A percentile compares a stretch with the other conserved stretches of the same genome.
Evolutionary conservation across 805 yeast genomes (phyloP).

Genomic region (Ogataea trehaloabstinens): DNA sequence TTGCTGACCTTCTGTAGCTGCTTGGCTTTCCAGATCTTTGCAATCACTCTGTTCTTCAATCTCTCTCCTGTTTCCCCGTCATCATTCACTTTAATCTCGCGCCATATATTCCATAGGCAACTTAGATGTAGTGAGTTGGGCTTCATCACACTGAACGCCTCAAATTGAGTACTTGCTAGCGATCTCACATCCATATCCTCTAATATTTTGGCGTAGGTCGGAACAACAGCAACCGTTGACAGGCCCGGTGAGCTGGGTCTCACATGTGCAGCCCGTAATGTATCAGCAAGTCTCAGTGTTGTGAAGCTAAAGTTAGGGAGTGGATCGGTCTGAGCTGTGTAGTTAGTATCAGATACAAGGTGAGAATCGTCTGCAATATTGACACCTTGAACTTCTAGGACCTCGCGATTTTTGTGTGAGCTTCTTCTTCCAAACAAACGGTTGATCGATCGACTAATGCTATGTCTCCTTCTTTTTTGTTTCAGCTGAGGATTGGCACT

Average conservation of each 20-base stretch:
- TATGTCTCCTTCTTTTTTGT: slow-evolving; percentile 1
- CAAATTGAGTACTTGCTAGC: slow-evolving; percentile 20
- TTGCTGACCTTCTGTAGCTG: slow-evolving; percentile 12
- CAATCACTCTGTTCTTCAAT: slow-evolving; percentile 15
- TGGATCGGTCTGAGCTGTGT: slow-evolving; percentile 11
- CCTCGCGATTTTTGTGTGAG: neutral
- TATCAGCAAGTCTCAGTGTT: slow-evolving; percentile 15
- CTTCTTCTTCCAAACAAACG: slow-evolving; percentile 4
- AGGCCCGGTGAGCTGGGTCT: slow-evolving; percentile 19
- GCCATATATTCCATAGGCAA: slow-evolving; percentile 23
- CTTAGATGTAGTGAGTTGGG: slow-evolving; percentile 11
- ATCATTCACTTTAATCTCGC: slow-evolving; percentile 9
- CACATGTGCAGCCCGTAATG: slow-evolving; percentile 5
- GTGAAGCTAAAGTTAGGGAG: slow-evolving; percentile 19
- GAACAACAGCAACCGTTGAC: slow-evolving; percentile 12
- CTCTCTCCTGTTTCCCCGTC: slow-evolving; percentile 4
- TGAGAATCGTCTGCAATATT: neutral
- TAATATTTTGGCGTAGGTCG: slow-evolving; percentile 13
- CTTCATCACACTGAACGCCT: slow-evolving; percentile 14
- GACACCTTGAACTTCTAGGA: neutral
- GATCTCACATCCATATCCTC: slow-evolving; percentile 9
- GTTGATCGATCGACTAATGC: slow-evolving; percentile 1
- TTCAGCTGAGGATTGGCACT: neutral
- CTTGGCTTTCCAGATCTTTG: slow-evolving; percentile 20
- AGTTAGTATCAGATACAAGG: neutral